A percentile compares a stretch with the other conserved stretches of the same genome.
phyloP scores from a whole-genome alignment of 2,329 filamentous ascomycete genomes.

The Claviceps fusiformis region DNA sequence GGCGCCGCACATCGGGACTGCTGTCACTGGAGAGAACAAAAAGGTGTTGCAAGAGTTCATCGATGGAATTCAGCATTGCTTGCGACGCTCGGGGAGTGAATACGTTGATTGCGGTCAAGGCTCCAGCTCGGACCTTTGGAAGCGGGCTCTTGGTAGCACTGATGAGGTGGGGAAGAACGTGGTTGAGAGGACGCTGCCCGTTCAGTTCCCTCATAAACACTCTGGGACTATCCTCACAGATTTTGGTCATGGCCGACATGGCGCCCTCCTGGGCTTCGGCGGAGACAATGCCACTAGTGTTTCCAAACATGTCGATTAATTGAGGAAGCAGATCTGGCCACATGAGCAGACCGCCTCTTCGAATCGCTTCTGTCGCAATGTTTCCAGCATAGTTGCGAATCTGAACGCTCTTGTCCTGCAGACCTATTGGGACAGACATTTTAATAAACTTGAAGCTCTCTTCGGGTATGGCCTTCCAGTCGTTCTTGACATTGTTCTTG shows the following conservation, averaged over 20 bases:
- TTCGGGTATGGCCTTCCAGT: slow-evolving; percentile 64
- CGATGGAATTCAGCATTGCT: slow-evolving; percentile 67
- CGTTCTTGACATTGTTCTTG: slow-evolving; percentile 76
- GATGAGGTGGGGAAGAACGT: slow-evolving; percentile 82
- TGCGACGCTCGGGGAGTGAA: slow-evolving; percentile 79
- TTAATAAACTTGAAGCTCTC: slow-evolving; percentile 64
- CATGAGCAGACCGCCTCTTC: slow-evolving; percentile 67
- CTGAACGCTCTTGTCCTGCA: slow-evolving; percentile 69
- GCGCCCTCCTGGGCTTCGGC: slow-evolving; percentile 75
- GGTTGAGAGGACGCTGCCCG: slow-evolving; percentile 74
- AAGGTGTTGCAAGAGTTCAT: slow-evolving; percentile 67
- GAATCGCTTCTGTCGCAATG: slow-evolving; percentile 85
- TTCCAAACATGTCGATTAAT: slow-evolving; percentile 63
- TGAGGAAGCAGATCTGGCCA: slow-evolving; percentile 88
- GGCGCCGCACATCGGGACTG: slow-evolving; percentile 71
- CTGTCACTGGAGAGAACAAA: slow-evolving; percentile 69
- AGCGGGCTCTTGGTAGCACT: slow-evolving; percentile 68
- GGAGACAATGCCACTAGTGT: slow-evolving; percentile 53
- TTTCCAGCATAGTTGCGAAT: slow-evolving; percentile 85
- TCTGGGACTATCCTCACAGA: slow-evolving; percentile 91
- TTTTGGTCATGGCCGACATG: slow-evolving; percentile 85
- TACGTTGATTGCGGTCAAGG: slow-evolving; percentile 76
- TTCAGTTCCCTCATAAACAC: slow-evolving; percentile 77
- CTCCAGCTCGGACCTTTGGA: slow-evolving; percentile 64
- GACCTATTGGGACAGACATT: slow-evolving; percentile 59